Evolutionary conservation across 495 filamentous ascomycete species (phyloP), one percentile per base, ranked within the genome.

Genomic region (Lophiostoma macrostomum): DNA sequence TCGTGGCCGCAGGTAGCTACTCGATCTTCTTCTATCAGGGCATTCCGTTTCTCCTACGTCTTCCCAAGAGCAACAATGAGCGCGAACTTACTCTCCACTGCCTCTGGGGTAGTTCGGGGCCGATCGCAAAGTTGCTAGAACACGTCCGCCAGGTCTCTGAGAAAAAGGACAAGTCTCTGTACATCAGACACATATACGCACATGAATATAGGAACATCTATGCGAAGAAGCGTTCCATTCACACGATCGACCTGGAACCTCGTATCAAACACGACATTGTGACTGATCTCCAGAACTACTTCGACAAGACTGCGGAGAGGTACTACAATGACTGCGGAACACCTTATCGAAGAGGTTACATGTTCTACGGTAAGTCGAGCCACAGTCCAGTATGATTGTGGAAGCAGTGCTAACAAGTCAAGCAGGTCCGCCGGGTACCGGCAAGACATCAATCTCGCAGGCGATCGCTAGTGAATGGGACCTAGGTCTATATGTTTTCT

Each of bases 351-450:
- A 5, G 20, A 25, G 39, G 39, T 4, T 25, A 6, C 7, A 10
- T 42, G 7, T 25, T 42, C 4, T 42, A 42, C 27, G 39, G 39
- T 20, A n/a, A n/a, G n/a, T n/a, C n/a, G n/a, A n/a, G n/a, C n/a
- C n/a, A n/a, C n/a, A n/a, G n/a, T n/a, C n/a, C n/a, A n/a, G n/a
- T n/a, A n/a, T n/a, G n/a, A n/a, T n/a, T n/a, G n/a, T n/a, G n/a
- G n/a, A n/a, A n/a, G n/a, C n/a, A n/a, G n/a, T n/a, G n/a, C n/a
- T n/a, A n/a, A n/a, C n/a, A n/a, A n/a, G n/a, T n/a, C n/a, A n/a
- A n/a, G n/a, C n/a, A n/a, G 45, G 56, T 11, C 56, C 51, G n/a
- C 50, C 50, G 5, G 50, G 56, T 20, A 59, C 56, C 28, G 56
- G 56, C 6, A 59, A 54, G 35, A 41, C 56, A 12, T 49, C 34